phyloP scores from a whole-genome alignment of 1,139 yeast species.

The Magnusiomyces tetraspermus region DNA sequence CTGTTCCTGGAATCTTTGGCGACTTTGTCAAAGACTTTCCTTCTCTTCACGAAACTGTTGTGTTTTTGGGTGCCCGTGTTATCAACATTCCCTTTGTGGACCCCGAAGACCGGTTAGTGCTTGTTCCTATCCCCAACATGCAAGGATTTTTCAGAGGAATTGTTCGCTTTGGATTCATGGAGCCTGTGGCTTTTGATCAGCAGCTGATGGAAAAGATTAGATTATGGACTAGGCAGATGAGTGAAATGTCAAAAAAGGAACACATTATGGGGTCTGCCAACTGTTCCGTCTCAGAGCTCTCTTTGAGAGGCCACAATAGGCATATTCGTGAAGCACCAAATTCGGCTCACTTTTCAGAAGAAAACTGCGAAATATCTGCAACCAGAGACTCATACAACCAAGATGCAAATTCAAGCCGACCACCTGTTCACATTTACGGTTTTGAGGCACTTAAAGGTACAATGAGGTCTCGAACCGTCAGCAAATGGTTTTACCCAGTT shows the following conservation, averaged over 20 bases:
- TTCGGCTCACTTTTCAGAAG: not conserved
- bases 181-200: not conserved
- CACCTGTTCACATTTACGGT: not conserved
- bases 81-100: conserved; percentile 38
- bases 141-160: not conserved
- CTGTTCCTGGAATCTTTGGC: conserved; percentile 38
- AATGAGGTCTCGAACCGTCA: not conserved
- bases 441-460: not conserved
- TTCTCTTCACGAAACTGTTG: conserved; percentile 37
- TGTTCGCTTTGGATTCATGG: not conserved
- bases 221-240: not conserved
- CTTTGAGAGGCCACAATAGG: not conserved
- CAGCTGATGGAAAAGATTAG: not conserved
- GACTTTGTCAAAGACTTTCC: conserved; percentile 35
- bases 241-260: not conserved
- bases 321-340: not conserved
- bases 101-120: conserved; percentile 34
- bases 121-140: conserved; percentile 16
- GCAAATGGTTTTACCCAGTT: not conserved
- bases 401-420: not conserved
- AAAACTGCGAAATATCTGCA: not conserved
- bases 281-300: not conserved
- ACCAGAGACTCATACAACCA: not conserved
- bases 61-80: conserved; percentile 38
- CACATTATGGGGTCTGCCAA: too few relatives aligned